Evolutionary conservation across 1,284 basidiomycete species (phyloP).

Genomic region (Microbotryum scabiosae): DNA sequence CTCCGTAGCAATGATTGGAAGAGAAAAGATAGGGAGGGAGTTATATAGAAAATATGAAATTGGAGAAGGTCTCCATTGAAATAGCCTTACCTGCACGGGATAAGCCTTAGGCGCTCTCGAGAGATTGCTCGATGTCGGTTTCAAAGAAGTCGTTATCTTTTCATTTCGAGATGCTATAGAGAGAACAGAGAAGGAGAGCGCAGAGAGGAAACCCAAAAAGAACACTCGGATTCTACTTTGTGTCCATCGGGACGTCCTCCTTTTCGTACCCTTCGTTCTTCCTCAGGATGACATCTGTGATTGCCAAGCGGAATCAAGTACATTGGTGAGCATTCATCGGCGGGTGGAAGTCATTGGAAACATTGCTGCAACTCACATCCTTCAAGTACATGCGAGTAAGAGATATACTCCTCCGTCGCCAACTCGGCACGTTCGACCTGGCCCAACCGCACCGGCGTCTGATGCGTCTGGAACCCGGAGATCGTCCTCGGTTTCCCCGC

Average conservation of each 20-base stretch:
- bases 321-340: neutral
- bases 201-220: no score
- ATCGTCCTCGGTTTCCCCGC: slow-evolving; percentile 85
- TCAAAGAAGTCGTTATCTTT: no score
- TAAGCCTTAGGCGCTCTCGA: neutral
- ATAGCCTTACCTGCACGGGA: neutral
- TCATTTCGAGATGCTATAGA: no score
- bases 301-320: neutral
- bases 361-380: slow-evolving; percentile 51
- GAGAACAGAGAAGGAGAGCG: no score
- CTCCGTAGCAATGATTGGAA: neutral
- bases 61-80: no score
- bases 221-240: slow-evolving; percentile 7
- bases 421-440: slow-evolving; percentile 90
- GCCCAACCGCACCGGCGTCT: slow-evolving; percentile 87
- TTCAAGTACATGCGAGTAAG: slow-evolving; percentile 79
- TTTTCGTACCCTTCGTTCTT: slow-evolving; percentile 44
- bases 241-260: slow-evolving; percentile 29
- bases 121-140: no score
- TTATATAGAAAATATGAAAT: neutral
- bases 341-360: neutral
- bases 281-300: slow-evolving; percentile 37
- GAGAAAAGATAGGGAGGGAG: neutral
- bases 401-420: slow-evolving; percentile 92
- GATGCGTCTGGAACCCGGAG: slow-evolving; percentile 93